phyloP scores from a whole-genome alignment of 75 land plant species.

The Sequoiadendron giganteum region DNA sequence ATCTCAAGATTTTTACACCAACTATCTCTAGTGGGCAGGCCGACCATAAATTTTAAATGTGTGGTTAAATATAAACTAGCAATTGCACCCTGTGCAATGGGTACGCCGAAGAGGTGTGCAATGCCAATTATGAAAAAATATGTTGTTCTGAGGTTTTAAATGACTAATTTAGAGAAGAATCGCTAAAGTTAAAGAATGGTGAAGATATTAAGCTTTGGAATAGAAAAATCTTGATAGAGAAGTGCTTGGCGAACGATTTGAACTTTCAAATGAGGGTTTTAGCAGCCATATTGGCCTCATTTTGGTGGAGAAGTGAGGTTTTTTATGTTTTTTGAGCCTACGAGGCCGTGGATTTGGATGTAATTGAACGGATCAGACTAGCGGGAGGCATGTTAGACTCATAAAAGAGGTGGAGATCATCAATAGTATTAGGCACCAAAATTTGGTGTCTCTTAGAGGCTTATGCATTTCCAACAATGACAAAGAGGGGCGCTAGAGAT shows the following conservation, averaged over 20 bases:
- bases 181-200: background rate
- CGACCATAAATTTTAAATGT: no score
- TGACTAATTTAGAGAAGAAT: background rate
- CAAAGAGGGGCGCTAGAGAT: no score
- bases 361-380: constrained; percentile 5
- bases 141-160: background rate
- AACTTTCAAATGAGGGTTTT: background rate
- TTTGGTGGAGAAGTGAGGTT: background rate
- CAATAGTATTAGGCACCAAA: no score
- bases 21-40: no score
- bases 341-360: background rate
- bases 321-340: background rate
- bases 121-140: no score
- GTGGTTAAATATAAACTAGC: no score
- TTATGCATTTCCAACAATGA: no score
- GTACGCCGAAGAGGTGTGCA: no score
- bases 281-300: background rate
- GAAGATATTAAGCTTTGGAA: background rate
- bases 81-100: no score
- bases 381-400: constrained; percentile 12
- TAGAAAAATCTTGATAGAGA: background rate
- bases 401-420: no score
- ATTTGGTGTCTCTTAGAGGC: no score
- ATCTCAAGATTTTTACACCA: no score
- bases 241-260: background rate